phyloP scores from a whole-genome alignment of 345 rosid species.

The Lenwebbia sp. region DNA sequence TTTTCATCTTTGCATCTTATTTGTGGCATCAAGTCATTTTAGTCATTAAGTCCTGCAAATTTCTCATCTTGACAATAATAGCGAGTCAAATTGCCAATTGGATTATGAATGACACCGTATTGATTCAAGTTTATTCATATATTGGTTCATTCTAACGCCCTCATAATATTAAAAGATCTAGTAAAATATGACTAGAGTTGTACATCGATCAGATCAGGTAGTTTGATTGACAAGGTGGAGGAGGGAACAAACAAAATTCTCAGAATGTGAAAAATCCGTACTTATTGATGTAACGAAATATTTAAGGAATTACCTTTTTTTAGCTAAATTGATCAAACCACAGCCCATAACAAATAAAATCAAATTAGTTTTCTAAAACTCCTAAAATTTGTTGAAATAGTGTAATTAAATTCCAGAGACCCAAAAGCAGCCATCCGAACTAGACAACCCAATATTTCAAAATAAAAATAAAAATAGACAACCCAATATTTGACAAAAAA shows the following conservation, averaged over 20 bases:
- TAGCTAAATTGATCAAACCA: not conserved
- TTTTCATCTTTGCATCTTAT: fast-evolving
- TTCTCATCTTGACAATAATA: not conserved
- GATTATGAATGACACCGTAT: fast-evolving
- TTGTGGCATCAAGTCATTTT: not conserved
- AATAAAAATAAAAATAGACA: too few relatives aligned
- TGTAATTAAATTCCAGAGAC: not conserved
- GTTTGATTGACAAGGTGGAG: not conserved
- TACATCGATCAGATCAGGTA: not conserved
- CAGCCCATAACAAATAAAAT: not conserved
- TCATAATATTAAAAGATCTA: not conserved
- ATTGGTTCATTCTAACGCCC: fast-evolving
- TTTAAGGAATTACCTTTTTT: not conserved
- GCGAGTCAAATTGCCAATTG: fast-evolving
- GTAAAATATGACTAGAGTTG: fast-evolving
- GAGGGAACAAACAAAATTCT: not conserved
- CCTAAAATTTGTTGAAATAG: not conserved
- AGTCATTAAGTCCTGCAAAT: fast-evolving
- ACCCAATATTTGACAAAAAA: not conserved
- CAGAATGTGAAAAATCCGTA: not conserved
- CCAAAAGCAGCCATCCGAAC: not conserved
- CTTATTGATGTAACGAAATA: not conserved
- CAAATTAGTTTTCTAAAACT: not conserved
- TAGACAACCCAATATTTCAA: too few relatives aligned
- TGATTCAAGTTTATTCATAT: fast-evolving